A percentile compares a stretch with the other conserved stretches of the same genome.
phyloP scores from a whole-genome alignment of 371 early-diverging fungal genomes.

The Actinomortierella wolfii region DNA sequence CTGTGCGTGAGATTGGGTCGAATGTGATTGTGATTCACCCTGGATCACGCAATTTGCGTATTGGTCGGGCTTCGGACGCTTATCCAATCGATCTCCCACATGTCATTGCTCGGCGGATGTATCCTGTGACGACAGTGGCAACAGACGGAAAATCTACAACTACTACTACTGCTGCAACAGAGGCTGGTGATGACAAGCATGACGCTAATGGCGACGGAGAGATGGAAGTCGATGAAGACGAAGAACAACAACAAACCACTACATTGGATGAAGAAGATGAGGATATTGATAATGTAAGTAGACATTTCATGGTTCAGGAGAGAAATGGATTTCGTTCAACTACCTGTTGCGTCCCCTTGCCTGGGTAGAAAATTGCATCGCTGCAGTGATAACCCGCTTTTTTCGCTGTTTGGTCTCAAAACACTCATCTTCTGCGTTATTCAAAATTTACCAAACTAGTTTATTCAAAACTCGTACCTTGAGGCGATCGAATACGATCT shows the following conservation, averaged over 20 bases:
- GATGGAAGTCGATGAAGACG: slow-evolving; percentile 22
- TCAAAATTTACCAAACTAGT: background rate
- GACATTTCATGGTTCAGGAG: too few relatives aligned
- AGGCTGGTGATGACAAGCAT: slow-evolving; percentile 1
- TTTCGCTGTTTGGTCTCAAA: too few relatives aligned
- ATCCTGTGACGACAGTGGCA: too few relatives aligned
- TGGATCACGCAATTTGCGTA: slow-evolving; percentile 80
- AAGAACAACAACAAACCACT: background rate
- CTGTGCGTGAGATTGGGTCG: slow-evolving; percentile 11
- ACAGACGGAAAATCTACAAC: slow-evolving; percentile 3
- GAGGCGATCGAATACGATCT: slow-evolving; percentile 63
- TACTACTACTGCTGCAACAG: slow-evolving; percentile 5
- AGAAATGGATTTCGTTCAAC: too few relatives aligned
- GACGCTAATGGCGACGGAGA: slow-evolving; percentile 9
- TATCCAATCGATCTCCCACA: slow-evolving; percentile 80
- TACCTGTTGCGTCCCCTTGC: too few relatives aligned
- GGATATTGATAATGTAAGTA: too few relatives aligned
- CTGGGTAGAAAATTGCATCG: too few relatives aligned
- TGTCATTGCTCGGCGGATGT: slow-evolving; percentile 72
- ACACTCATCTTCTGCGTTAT: too few relatives aligned
- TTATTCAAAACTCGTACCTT: slow-evolving; percentile 34
- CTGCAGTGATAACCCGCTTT: too few relatives aligned
- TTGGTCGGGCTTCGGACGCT: slow-evolving; percentile 83
- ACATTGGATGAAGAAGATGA: background rate
- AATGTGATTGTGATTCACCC: slow-evolving; percentile 83